Conservation (phyloP, 768 basidiomycete genomes). For the Leccinum ochraceum region DNA sequence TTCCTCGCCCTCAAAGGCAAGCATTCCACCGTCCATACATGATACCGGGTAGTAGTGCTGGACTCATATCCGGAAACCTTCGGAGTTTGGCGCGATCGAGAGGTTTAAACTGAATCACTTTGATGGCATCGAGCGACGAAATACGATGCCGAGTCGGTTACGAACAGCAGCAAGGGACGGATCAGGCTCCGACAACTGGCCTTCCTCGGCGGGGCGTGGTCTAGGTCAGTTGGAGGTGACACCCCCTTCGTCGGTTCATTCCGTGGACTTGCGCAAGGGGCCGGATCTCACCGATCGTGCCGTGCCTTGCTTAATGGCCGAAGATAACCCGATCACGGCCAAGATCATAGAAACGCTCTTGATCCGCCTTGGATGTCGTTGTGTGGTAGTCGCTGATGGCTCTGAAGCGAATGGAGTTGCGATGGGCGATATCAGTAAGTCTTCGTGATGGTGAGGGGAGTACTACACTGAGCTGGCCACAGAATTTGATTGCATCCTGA, state of each 20-base stretch:
- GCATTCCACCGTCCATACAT: constrained; percentile 65
- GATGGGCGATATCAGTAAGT: constrained; percentile 95
- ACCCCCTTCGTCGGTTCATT: constrained; percentile 81
- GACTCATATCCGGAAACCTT: constrained; percentile 79
- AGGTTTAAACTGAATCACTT: constrained; percentile 84
- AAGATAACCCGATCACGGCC: constrained; percentile 97
- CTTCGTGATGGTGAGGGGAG: neutral
- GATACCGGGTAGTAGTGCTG: constrained; percentile 49
- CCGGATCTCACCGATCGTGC: constrained; percentile 82
- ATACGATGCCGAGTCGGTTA: constrained; percentile 84
- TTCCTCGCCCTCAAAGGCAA: constrained; percentile 82
- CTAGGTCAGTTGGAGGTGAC: constrained; percentile 59
- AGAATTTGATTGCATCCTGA: too few relatives aligned
- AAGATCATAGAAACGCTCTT: constrained; percentile 97
- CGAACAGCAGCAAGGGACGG: constrained; percentile 78
- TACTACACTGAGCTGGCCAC: neutral
- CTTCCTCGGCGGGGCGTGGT: constrained; percentile 54
- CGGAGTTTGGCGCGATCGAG: constrained; percentile 85
- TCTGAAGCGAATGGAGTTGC: constrained; percentile 97
- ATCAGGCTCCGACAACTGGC: constrained; percentile 75
- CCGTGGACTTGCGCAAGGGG: constrained; percentile 74
- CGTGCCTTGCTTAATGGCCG: constrained; percentile 93
- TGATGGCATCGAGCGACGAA: constrained; percentile 74
- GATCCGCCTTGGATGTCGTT: constrained; percentile 91
- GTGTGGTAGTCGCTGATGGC: constrained; percentile 95